Evolutionary conservation across 208 protist genomes (phyloP), one percentile per base, ranked within the genome.

Genomic region (Leishmania aethiopica): DNA sequence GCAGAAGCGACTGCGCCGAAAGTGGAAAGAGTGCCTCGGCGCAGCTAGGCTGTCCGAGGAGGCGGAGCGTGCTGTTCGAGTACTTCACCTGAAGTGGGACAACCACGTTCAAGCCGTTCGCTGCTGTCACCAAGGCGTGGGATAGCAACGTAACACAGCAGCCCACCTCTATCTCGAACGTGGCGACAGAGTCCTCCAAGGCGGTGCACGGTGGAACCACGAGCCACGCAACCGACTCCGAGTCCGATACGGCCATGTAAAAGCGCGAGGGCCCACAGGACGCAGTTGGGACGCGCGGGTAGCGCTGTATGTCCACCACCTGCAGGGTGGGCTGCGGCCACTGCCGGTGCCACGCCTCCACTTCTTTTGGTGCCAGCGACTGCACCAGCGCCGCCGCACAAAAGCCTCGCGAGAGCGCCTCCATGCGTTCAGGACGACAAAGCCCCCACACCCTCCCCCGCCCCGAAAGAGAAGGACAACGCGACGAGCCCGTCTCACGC

Each of bases 291-390:
- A 64, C 17, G 22, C 62, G 78, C 17, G 89, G 92, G 82, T 92
- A 94, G 35, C 93, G 89, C 57, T 97, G 92, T 76, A 96, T 95
- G 69, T 94, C 90, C 51, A 96, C 88, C 10, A 96, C 82, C 72
- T 98, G 94, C 15, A 99, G 81, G 28, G 81, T 86, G 3, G 88
- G 88, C 70, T 82, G 77, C 59, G 73, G 79, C 90, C 92, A 94
- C 17, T 71, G 79, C 47, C 59, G 69, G 15, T 82, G 62, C 80
- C 81, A 90, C 42, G 25, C 77, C 1, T 79, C 81, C 7, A 82
- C 67, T 45, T 82, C 75, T 1, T 55, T 79, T 7, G 53, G 62
- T 22, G 88, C 78, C 57, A 89, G 80, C 6, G 79, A 79, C 22
- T 83, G 81, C 40, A 28, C 80, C 66, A 93, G 55, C 1, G 82